Evolutionary conservation across 176 grass and related monocot species (phyloP).

Genomic region (Rhynchospora tenuis): DNA sequence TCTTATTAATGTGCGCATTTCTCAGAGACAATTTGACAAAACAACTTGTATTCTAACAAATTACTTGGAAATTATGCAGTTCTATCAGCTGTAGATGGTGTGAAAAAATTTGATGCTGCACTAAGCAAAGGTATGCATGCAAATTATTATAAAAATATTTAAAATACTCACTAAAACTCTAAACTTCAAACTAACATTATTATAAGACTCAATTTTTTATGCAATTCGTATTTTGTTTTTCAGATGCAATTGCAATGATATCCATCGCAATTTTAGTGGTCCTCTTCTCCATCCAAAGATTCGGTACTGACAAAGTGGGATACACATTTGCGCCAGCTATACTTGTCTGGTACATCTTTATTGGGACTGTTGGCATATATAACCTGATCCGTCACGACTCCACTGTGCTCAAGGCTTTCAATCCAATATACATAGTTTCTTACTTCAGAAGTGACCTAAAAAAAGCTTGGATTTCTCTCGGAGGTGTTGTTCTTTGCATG

Average conservation of each 20-base stretch:
- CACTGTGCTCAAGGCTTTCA: conserved; percentile 51
- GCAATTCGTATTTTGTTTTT: conserved; percentile 2
- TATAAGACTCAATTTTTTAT: too few relatives aligned
- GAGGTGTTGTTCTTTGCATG: conserved; percentile 65
- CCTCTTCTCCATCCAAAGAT: conserved; percentile 65
- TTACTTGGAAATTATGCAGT: conserved; percentile 13
- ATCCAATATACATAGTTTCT: conserved; percentile 51
- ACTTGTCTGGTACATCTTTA: conserved; percentile 59
- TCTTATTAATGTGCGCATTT: neutral
- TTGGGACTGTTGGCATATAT: conserved; percentile 47
- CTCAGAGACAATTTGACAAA: neutral
- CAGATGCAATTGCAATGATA: conserved; percentile 56
- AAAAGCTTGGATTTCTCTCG: conserved; percentile 62
- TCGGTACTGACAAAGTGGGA: conserved; percentile 80
- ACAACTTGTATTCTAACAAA: neutral
- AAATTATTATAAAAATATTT: neutral
- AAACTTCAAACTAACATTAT: neutral
- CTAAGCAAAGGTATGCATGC: conserved; percentile 47
- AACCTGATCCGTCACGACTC: conserved; percentile 52
- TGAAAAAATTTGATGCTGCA: conserved; percentile 58
- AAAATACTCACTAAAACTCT: neutral
- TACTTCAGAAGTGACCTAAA: conserved; percentile 68
- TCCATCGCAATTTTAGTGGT: conserved; percentile 57
- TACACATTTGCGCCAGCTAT: conserved; percentile 79
- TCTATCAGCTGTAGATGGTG: conserved; percentile 48